Conservation (phyloP, 1,284 basidiomycete species). For the Crepidotus sp. region DNA sequence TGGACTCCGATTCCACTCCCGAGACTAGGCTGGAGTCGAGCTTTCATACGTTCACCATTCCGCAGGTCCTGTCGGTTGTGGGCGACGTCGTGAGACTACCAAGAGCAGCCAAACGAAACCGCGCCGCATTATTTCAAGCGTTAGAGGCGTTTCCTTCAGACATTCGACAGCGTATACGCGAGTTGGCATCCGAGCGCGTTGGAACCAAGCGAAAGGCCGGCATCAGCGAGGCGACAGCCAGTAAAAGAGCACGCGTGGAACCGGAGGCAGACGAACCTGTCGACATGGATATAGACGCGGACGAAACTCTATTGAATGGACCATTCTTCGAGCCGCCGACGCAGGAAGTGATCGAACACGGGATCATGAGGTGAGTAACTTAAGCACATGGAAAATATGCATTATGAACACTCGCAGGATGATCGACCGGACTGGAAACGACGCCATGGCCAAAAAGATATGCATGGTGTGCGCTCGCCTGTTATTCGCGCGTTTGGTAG, state of each 20-base stretch:
- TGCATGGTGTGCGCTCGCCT: neutral
- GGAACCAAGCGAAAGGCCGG: neutral
- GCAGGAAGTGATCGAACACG: neutral
- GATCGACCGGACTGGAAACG: neutral
- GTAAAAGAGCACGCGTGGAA: neutral
- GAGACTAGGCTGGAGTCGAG: neutral
- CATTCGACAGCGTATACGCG: neutral
- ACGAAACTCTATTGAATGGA: neutral
- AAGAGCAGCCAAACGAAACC: neutral
- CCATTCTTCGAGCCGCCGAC: neutral
- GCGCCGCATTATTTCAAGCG: neutral
- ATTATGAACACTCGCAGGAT: neutral
- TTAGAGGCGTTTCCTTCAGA: neutral
- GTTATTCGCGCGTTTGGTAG: neutral
- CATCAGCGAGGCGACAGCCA: neutral
- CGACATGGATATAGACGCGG: neutral
- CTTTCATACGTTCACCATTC: neutral
- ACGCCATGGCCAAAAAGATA: neutral
- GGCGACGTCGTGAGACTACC: neutral
- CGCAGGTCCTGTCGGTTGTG: neutral
- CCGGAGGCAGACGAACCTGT: neutral
- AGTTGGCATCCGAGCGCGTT: neutral
- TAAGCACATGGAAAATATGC: too few relatives aligned
- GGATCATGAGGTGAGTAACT: neutral
- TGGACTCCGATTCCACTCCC: too few relatives aligned